Conservation (phyloP, 805 yeast species). For the Helenozyma baotianmanensis region DNA sequence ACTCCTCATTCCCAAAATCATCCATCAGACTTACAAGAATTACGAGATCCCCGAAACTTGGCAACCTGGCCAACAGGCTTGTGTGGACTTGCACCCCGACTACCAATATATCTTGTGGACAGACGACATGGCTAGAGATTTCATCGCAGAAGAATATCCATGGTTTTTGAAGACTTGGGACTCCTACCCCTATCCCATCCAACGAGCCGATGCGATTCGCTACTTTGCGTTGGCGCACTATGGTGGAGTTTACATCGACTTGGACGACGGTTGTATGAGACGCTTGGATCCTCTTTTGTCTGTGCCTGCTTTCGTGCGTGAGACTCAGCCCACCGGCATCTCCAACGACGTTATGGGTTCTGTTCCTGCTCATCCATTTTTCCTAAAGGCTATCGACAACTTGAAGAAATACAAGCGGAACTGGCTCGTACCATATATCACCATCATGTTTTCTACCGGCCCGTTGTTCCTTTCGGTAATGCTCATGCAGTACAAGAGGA, state of each 20-base stretch:
- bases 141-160: constrained; percentile 72
- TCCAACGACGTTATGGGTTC: constrained; percentile 93
- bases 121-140: constrained; percentile 73
- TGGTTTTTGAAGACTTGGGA: constrained; percentile 86
- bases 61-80: constrained; percentile 71
- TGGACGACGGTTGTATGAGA: constrained; percentile 84
- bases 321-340: constrained; percentile 85
- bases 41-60: constrained; percentile 74
- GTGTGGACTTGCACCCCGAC: constrained; percentile 79
- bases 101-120: constrained; percentile 90
- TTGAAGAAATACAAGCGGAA: constrained; percentile 57
- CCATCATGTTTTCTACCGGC: constrained; percentile 92
- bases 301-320: constrained; percentile 81
- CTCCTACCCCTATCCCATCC: constrained; percentile 71
- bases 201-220: constrained; percentile 87
- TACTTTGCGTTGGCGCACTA: constrained; percentile 78
- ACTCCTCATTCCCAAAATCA: constrained; percentile 76
- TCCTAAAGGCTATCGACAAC: constrained; percentile 61
- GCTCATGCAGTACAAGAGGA: constrained; percentile 83
- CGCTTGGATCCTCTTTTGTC: constrained; percentile 74
- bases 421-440: constrained; percentile 83
- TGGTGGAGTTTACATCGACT: constrained; percentile 88
- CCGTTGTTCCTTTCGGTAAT: constrained; percentile 82
- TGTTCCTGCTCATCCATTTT: constrained; percentile 83
- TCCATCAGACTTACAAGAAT: constrained; percentile 90